Conservation (phyloP, 495 filamentous ascomycete genomes). For the Daldinia concentrica region DNA sequence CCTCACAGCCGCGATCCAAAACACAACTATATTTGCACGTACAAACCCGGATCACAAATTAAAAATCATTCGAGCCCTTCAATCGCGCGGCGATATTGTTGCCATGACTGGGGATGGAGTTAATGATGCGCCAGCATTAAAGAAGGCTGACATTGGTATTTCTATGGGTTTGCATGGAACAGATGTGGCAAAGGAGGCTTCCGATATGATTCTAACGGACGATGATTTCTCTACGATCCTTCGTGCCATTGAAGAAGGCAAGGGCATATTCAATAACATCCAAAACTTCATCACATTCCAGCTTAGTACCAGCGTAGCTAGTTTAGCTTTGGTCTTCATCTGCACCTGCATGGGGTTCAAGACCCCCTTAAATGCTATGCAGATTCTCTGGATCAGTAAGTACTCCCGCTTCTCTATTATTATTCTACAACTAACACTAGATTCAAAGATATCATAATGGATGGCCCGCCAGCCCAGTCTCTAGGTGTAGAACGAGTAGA, state of each 20-base stretch:
- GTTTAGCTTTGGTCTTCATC: slow-evolving; percentile 87
- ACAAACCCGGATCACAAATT: slow-evolving; percentile 98
- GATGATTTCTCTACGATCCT: slow-evolving; percentile 98
- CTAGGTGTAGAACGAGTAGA: slow-evolving; percentile 96
- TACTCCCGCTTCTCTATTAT: slow-evolving; percentile 29
- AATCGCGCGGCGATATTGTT: slow-evolving; percentile 93
- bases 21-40: slow-evolving; percentile 92
- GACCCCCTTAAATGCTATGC: slow-evolving; percentile 97
- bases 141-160: slow-evolving; percentile 97
- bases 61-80: slow-evolving; percentile 92
- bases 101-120: slow-evolving; percentile 99
- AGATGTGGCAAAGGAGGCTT: slow-evolving; percentile 97
- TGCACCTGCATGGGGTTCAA: slow-evolving; percentile 92
- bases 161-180: slow-evolving; percentile 96
- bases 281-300: slow-evolving; percentile 99
- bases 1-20: slow-evolving; percentile 80
- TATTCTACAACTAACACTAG: slow-evolving; percentile 21
- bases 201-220: slow-evolving; percentile 99
- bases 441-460: slow-evolving; percentile 93
- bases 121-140: slow-evolving; percentile 95
- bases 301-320: slow-evolving; percentile 95
- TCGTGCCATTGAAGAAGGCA: slow-evolving; percentile 96
- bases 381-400: slow-evolving; percentile 99
- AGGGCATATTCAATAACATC: slow-evolving; percentile 99
- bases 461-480: slow-evolving; percentile 96